phyloP scores from a whole-genome alignment of 371 early-diverging fungal genomes.

The Dichotomocladium elegans region DNA sequence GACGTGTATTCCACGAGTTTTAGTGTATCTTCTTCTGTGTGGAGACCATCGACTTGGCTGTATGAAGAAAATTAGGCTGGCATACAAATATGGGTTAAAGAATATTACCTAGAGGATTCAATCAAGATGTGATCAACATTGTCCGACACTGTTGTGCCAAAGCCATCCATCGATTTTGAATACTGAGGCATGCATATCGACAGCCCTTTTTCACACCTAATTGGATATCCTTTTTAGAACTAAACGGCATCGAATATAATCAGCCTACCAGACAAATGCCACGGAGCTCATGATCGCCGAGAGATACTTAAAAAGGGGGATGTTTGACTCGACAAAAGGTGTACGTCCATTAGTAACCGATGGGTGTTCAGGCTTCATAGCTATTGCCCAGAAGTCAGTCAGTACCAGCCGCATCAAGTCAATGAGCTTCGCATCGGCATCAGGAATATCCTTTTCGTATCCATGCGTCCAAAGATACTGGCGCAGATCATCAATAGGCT shows the following conservation, averaged over 20 bases:
- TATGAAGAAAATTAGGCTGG: background rate
- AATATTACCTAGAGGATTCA: conserved; percentile 9
- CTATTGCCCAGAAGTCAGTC: conserved; percentile 1
- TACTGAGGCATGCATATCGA: too few relatives aligned
- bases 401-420: too few relatives aligned
- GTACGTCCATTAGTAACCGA: background rate
- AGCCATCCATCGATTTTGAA: conserved; percentile 8
- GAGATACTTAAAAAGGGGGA: conserved; percentile 13
- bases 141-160: conserved; percentile 2
- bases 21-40: conserved; percentile 15
- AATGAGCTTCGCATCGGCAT: background rate
- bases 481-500: background rate
- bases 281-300: background rate
- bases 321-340: too few relatives aligned
- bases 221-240: background rate
- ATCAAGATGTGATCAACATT: conserved; percentile 8
- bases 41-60: conserved; percentile 6
- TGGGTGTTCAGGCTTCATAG: background rate
- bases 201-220: conserved; percentile 12
- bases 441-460: background rate
- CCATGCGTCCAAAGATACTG: background rate
- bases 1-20: conserved; percentile 15
- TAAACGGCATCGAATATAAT: too few relatives aligned
- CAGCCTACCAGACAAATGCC: conserved; percentile 1
- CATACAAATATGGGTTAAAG: conserved; percentile 3